Percentiles rank a stretch among this genome's conserved stretches.
phyloP scores from a whole-genome alignment of 192 early-diverging fungal species.

The Rhizophagus clarus region DNA sequence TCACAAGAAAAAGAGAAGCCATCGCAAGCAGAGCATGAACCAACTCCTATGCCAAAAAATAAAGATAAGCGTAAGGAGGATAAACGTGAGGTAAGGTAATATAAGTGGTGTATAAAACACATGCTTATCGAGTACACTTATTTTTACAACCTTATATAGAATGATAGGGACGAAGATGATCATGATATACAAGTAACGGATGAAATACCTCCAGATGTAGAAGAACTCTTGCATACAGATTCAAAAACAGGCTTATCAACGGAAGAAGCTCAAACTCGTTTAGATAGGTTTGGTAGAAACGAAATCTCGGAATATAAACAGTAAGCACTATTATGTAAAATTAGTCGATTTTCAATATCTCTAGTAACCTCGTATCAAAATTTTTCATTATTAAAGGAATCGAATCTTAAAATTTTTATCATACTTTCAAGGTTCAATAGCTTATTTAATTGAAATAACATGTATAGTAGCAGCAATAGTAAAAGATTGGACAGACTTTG shows the following conservation, averaged over 20 bases:
- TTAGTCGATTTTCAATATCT: neutral
- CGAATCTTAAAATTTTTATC: conserved; percentile 83
- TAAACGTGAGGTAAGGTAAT: neutral
- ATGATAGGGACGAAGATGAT: conserved; percentile 44
- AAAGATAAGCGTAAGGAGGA: neutral
- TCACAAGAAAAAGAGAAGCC: neutral
- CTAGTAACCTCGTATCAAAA: neutral
- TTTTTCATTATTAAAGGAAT: conserved; percentile 42
- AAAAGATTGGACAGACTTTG: conserved; percentile 69
- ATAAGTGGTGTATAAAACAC: neutral
- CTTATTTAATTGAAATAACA: conserved; percentile 88
- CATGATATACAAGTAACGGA: conserved; percentile 70
- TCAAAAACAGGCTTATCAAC: conserved; percentile 75
- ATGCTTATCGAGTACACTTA: neutral
- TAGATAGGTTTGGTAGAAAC: conserved; percentile 79
- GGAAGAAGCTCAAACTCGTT: conserved; percentile 75
- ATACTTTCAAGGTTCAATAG: conserved; percentile 87
- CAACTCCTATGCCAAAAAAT: neutral
- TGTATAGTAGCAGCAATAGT: conserved; percentile 78
- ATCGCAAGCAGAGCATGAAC: neutral
- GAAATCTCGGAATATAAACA: conserved; percentile 81
- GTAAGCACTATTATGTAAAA: neutral
- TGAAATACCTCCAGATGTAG: conserved; percentile 79
- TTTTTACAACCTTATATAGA: neutral
- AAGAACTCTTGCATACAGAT: conserved; percentile 79